Base-by-base conservation (phyloP, 805 yeast species). In the Tetrapisispora pingtungensis region DNA sequence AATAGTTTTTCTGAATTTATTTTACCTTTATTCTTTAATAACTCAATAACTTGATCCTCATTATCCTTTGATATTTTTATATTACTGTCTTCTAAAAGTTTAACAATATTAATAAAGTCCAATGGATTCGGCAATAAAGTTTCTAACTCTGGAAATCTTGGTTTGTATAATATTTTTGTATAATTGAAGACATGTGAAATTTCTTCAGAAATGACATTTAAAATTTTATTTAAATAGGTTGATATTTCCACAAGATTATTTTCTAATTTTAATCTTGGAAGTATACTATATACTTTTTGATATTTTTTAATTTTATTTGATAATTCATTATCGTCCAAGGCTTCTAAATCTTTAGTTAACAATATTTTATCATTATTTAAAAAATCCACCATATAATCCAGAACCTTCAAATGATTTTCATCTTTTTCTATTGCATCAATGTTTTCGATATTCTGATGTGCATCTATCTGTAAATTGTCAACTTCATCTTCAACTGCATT, bases 81-180 rank as follows among this genome's bases (percentile, higher is more conserved):
- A n/a, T 41, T 42, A 34, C 71, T 71, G 47, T 73, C 26, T 30
- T 81, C 78, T 2, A 86, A 61, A 0, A 73, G 51, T 31, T 61
- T 49, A 2, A 83, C 71, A 1, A 78, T 65, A 24, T 65, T 65
- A 8, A 82, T 75, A 61, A 78, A 88, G 45, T 80, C 80, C 0
- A 74, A 57, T 0, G 90, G 80, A 46, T 75, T 75, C 10, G 77
- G 66, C 1, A 85, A 70, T 33, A 88, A 64, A 0, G 79, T 65
- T 20, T 73, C 82, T 41, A 88, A 65, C 54, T 88, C 96, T 0
- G 84, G 80, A 62, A 86, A 87, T 15, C 80, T 73, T 3, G 73
- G 69, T 10, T 69, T 63, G 55, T 86, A 88, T 22, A 71, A 69
- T 0, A 70, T 56, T 40, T 70, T 74, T 32, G 82, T 62, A 42